Percentiles rank a stretch among this genome's conserved stretches.
Conservation (phyloP, 768 basidiomycete species). For the Hirschioporus abietinus region DNA sequence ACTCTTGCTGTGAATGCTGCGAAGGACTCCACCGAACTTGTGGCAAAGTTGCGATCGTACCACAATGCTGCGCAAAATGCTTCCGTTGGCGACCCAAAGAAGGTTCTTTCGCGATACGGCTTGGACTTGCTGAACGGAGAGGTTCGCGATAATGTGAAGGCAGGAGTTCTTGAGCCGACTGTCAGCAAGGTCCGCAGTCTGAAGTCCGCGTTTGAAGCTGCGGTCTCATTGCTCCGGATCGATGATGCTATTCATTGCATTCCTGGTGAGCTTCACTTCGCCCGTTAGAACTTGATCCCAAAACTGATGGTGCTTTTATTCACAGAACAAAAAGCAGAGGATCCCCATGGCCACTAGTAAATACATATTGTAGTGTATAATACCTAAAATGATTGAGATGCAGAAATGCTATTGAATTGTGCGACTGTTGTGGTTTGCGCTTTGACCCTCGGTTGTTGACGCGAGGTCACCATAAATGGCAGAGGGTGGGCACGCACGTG, state of each 20-base stretch:
- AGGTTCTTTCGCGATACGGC: conserved; percentile 85
- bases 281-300: not conserved
- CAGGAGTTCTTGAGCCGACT: conserved; percentile 93
- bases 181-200: conserved; percentile 95
- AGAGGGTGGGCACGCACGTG: no score
- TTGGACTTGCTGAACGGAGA: conserved; percentile 93
- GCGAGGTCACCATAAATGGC: no score
- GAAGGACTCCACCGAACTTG: conserved; percentile 95
- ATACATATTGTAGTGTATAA: conserved; percentile 5
- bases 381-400: no score
- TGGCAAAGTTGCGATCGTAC: conserved; percentile 94
- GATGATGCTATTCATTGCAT: conserved; percentile 94
- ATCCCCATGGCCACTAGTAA: conserved; percentile 68
- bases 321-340: conserved; percentile 69
- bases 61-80: conserved; percentile 97
- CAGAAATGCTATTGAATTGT: no score
- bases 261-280: conserved; percentile 52
- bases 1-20: conserved; percentile 96
- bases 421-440: no score
- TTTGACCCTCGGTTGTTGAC: no score
- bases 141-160: conserved; percentile 89
- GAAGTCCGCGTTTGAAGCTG: conserved; percentile 96
- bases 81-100: conserved; percentile 85
- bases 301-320: conserved; percentile 10
- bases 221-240: conserved; percentile 89